Conservation (phyloP, 2,329 filamentous ascomycete genomes). For the Dothistroma pini region DNA sequence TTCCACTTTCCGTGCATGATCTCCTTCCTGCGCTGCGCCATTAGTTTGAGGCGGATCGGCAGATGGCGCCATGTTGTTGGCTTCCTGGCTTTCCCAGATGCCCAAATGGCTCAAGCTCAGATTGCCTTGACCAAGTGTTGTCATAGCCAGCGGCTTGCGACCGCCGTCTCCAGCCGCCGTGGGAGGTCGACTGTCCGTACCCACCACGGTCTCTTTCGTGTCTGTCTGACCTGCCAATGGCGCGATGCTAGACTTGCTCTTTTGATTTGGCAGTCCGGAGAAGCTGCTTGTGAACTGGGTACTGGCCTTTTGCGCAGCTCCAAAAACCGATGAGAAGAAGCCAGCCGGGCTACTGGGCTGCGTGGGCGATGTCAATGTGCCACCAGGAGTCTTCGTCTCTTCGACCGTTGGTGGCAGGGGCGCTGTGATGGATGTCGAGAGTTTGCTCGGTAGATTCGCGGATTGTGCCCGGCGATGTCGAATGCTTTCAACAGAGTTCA, state of each 20-base stretch:
- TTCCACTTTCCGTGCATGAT: slow-evolving; percentile 55
- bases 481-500: slow-evolving; percentile 32
- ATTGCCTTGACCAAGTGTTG: slow-evolving; percentile 84
- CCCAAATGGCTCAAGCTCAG: slow-evolving; percentile 86
- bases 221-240: slow-evolving; percentile 20
- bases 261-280: slow-evolving; percentile 49
- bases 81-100: slow-evolving; percentile 56
- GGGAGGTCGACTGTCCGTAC: slow-evolving; percentile 24
- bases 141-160: slow-evolving; percentile 67
- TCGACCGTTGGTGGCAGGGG: slow-evolving; percentile 76
- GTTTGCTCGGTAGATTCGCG: slow-evolving; percentile 65
- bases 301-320: slow-evolving; percentile 88
- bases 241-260: slow-evolving; percentile 38
- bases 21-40: slow-evolving; percentile 39
- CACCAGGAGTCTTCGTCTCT: slow-evolving; percentile 57
- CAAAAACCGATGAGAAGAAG: slow-evolving; percentile 93
- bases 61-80: slow-evolving; percentile 53
- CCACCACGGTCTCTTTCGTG: slow-evolving; percentile 43
- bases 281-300: slow-evolving; percentile 71
- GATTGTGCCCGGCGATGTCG: slow-evolving; percentile 33
- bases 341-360: slow-evolving; percentile 47
- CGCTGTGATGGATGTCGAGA: slow-evolving; percentile 70
- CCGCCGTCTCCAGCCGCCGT: slow-evolving; percentile 51
- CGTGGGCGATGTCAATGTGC: slow-evolving; percentile 47
- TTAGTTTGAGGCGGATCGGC: slow-evolving; percentile 31